Conservation (phyloP, 2,329 filamentous ascomycete genomes). For the Venturia effusa region DNA sequence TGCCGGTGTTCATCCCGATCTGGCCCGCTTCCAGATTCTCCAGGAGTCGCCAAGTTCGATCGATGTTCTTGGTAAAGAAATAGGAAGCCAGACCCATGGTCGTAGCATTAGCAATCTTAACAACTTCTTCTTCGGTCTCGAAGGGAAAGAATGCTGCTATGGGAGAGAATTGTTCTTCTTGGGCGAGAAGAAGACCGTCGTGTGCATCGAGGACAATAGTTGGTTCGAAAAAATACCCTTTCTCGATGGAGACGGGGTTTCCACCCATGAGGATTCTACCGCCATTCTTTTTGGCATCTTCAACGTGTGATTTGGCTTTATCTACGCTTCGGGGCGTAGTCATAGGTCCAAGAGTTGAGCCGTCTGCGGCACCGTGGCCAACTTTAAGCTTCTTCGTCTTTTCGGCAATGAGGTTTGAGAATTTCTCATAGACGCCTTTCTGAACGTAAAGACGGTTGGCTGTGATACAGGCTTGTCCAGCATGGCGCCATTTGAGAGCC, state of each 20-base stretch:
- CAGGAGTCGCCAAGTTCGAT: constrained; percentile 53
- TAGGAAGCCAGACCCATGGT: constrained; percentile 55
- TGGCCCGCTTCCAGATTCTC: constrained; percentile 53
- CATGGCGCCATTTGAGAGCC: constrained; percentile 46
- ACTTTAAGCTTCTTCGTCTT: constrained; percentile 45
- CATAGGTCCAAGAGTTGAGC: constrained; percentile 49
- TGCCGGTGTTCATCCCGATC: constrained; percentile 50
- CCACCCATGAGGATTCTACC: constrained; percentile 55
- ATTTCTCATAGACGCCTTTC: constrained; percentile 49
- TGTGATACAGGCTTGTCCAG: constrained; percentile 54
- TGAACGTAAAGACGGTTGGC: constrained; percentile 58
- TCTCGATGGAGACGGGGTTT: constrained; percentile 33
- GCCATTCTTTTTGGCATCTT: constrained; percentile 52
- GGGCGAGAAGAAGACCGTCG: constrained; percentile 43
- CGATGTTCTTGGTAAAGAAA: constrained; percentile 57
- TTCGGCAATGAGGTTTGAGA: constrained; percentile 44
- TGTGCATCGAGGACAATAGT: constrained; percentile 53
- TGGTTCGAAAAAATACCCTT: constrained; percentile 60
- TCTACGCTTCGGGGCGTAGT: constrained; percentile 45
- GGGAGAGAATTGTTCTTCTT: constrained; percentile 57
- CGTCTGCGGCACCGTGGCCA: constrained; percentile 49
- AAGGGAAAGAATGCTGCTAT: constrained; percentile 54
- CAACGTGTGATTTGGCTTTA: constrained; percentile 49
- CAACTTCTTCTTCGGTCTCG: constrained; percentile 53
- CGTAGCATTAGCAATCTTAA: constrained; percentile 49